Base-by-base conservation (phyloP, 2,329 filamentous ascomycete species). In the Huntiella omanensis region DNA sequence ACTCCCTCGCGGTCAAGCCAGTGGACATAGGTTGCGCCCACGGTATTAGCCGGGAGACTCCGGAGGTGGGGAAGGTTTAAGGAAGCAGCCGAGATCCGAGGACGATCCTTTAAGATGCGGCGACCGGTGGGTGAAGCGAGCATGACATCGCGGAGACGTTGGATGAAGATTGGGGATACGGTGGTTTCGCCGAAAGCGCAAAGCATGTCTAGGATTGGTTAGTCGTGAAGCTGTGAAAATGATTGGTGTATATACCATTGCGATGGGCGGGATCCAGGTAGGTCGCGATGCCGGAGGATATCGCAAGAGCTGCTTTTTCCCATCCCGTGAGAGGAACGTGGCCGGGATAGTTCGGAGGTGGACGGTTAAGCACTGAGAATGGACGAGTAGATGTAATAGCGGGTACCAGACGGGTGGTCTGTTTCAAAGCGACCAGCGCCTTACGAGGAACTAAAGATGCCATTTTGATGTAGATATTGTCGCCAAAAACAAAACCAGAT, bases 1-100 rank as follows among this genome's bases (percentile, higher is more conserved):
- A 98, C 88, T 51, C 84, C 83, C 62, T 98, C 91, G 40, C 83
- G 75, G 62, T 95, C 86, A n/a, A 96, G 71, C 88, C 91, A 98
- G 45, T 69, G 71, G 6, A 79, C 83, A 63, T 96, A 98, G 43
- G 80, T 77, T 40, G 75, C 73, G 17, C 91, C 91, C 7, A 98
- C 76, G 2, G 75, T 81, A 58, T 79, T 80, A 8, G 68, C 60
- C 1, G 84, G 82, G 7, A 95, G 67, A 2, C 67, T 59, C 47
- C 87, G 82, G 33, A 98, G 76, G 49, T 73, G 68, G 1, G 74
- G 65, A 16, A 94, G 68, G 49, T 71, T 60, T 50, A 80, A 66
- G 0, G 76, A 73, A 52, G 84, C 66, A 12, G 85, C 92, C 3
- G 80, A 88, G 52, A 98, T 84, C 52, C 87, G 80, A 3, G 91